These are phyloP conservation scores for Penicillium italicum DNA, from an alignment of 2,329 filamentous ascomycete species.

Conservation along the genomic window DNA sequence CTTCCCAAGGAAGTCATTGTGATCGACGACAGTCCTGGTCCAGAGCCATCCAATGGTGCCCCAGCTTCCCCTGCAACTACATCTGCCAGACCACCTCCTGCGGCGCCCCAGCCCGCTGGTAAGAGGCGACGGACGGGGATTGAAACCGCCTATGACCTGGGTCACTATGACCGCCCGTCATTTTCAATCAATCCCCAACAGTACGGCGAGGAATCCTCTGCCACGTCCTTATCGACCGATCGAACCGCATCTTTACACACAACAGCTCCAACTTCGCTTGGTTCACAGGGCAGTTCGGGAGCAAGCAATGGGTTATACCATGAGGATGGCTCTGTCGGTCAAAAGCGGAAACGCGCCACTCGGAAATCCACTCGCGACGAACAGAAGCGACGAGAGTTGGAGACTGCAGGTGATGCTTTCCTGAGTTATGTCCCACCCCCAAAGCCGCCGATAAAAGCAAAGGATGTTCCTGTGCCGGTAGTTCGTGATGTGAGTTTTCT, in stretches of 20 bases:
- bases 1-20: slow-evolving; percentile 81
- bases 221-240: slow-evolving; percentile 75
- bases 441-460: slow-evolving; percentile 84
- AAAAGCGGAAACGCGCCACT: slow-evolving; percentile 82
- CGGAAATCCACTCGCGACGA: slow-evolving; percentile 78
- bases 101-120: slow-evolving; percentile 44
- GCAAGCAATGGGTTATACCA: slow-evolving; percentile 59
- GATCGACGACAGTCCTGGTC: slow-evolving; percentile 65
- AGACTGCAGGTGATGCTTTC: slow-evolving; percentile 66
- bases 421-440: slow-evolving; percentile 81
- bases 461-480: slow-evolving; percentile 65
- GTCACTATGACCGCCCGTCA: slow-evolving; percentile 67
- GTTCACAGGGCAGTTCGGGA: slow-evolving; percentile 56
- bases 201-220: slow-evolving; percentile 62
- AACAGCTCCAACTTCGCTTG: slow-evolving; percentile 83
- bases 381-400: slow-evolving; percentile 71
- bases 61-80: slow-evolving; percentile 20
- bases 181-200: slow-evolving; percentile 72
- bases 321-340: slow-evolving; percentile 66
- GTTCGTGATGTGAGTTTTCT: slow-evolving; percentile 54
- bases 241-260: slow-evolving; percentile 80
- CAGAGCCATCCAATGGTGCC: slow-evolving; percentile 31
- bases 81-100: slow-evolving; percentile 27
- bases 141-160: slow-evolving; percentile 61
- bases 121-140: slow-evolving; percentile 72